Base-by-base conservation (phyloP, 108 stramenopile species). In the Pseudonitzschia multistriata region DNA sequence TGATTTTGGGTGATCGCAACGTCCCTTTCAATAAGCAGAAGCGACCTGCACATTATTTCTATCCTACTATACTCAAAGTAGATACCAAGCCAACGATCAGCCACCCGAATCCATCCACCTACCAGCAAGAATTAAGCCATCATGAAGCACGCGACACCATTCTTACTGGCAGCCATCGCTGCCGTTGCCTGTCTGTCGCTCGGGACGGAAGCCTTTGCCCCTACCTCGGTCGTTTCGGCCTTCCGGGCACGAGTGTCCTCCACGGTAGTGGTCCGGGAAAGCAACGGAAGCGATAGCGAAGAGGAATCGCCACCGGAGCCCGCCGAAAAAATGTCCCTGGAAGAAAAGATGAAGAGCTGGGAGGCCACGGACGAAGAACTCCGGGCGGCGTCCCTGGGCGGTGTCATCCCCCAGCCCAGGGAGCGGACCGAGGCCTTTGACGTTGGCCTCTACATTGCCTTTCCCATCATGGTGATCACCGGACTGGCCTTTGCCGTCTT, bases 351-450 rank as follows among this genome's bases (percentile, higher is more conserved):
- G 89, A 84, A 81, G 61, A 72, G 59, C 37, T 90, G 89, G 88
- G 86, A 93, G 70, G 89, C 92, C 36, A 71, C 87, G 19, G 89
- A 90, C 49, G 89, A 87, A 67, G 92, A 93, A 74, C 70, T 85
- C 11, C 79, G 76, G 53, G 88, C 84, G 4, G 88, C 92, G 5
- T 73, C 86, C 7, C 74, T 90, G 47, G 92, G 89, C 25, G 78
- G 87, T 19, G 53, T 88, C 3, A 66, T 83, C 47, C 82, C 87
- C 0, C 54, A 49, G 56, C 24, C 25, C 17, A 39, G 42, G 4
- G 62, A 71, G 22, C 70, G 84, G 60, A 47, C 83, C 15, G 90
- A 87, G 67, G 90, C 79, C 11, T 91, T 91, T 69, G 87, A 91
- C 76, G 62, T 88, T 33, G 87, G 87, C 6, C 68, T 91, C 8